These are phyloP conservation scores for Nannizzia gypsea DNA, from an alignment of 2,329 filamentous ascomycete species.

Conservation along the genomic window DNA sequence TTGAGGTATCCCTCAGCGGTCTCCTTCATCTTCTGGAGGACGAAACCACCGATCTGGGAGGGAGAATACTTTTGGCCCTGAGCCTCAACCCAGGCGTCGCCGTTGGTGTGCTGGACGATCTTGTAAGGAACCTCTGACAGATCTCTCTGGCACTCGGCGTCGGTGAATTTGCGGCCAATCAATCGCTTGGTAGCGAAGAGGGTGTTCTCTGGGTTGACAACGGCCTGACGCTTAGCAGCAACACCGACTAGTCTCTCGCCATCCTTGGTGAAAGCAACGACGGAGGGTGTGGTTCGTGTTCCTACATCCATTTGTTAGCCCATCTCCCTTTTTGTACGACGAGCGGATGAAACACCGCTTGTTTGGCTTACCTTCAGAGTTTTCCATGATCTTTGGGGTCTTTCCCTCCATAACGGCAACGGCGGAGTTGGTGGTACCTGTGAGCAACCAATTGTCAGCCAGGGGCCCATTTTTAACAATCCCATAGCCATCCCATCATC, in stretches of 20 bases:
- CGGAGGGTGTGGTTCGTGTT: conserved; percentile 82
- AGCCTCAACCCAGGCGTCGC: conserved; percentile 90
- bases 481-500: not conserved
- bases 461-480: not conserved
- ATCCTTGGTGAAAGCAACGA: conserved; percentile 90
- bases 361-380: conserved; percentile 63
- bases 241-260: conserved; percentile 95
- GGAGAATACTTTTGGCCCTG: conserved; percentile 93
- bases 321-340: conserved; percentile 4
- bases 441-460: conserved; percentile 1
- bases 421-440: conserved; percentile 89
- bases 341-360: too few relatives aligned
- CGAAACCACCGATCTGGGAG: conserved; percentile 94
- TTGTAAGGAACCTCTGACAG: conserved; percentile 98
- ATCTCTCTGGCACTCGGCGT: conserved; percentile 86
- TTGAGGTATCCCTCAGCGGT: conserved; percentile 87
- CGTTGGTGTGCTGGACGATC: conserved; percentile 93
- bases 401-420: conserved; percentile 98
- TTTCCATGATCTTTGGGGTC: conserved; percentile 90
- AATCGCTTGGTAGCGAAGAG: conserved; percentile 97
- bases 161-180: conserved; percentile 94
- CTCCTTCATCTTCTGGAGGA: conserved; percentile 98
- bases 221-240: conserved; percentile 92
- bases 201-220: conserved; percentile 97
- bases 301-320: conserved; percentile 37